A percentile compares a stretch with the other conserved stretches of the same genome.
These are phyloP conservation scores for Trametes hirsuta DNA, from an alignment of 1,284 basidiomycete species.

Conservation along the genomic window DNA sequence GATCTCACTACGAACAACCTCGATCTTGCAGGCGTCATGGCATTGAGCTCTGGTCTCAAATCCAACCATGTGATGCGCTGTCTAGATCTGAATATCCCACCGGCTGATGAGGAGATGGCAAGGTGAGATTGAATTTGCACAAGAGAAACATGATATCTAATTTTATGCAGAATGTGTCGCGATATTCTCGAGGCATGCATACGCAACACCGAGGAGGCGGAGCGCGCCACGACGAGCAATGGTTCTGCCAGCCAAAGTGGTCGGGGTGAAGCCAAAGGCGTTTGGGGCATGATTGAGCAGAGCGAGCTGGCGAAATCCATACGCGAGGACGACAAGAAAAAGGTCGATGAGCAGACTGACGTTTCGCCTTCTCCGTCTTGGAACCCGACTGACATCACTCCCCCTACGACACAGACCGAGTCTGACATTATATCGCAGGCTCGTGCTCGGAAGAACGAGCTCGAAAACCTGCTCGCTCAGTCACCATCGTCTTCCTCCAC, in stretches of 20 bases:
- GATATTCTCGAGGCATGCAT: constrained; percentile 85
- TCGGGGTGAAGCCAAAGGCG: constrained; percentile 58
- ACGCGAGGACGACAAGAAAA: constrained; percentile 61
- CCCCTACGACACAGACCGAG: constrained; percentile 45
- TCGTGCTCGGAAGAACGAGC: constrained; percentile 47
- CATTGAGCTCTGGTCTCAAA: constrained; percentile 84
- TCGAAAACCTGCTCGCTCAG: constrained; percentile 49
- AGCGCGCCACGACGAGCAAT: constrained; percentile 45
- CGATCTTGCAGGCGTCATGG: constrained; percentile 92
- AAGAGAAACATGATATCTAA: constrained; percentile 30
- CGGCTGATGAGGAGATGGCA: constrained; percentile 89
- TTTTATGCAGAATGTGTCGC: constrained; percentile 63
- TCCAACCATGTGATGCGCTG: constrained; percentile 87
- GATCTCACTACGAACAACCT: constrained; percentile 84
- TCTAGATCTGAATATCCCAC: constrained; percentile 91
- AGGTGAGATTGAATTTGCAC: constrained; percentile 48
- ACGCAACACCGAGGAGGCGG: constrained; percentile 87
- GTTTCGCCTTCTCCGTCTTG: constrained; percentile 20
- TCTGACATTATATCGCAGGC: constrained; percentile 58
- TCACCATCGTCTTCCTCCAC: constrained; percentile 39
- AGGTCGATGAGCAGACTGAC: constrained; percentile 47
- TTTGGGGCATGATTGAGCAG: constrained; percentile 83
- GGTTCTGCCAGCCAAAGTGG: constrained; percentile 34
- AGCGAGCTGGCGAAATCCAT: constrained; percentile 76
- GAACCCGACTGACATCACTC: constrained; percentile 31